phyloP scores from a whole-genome alignment of 139 green algal species.

The Nannochloris sp. region DNA sequence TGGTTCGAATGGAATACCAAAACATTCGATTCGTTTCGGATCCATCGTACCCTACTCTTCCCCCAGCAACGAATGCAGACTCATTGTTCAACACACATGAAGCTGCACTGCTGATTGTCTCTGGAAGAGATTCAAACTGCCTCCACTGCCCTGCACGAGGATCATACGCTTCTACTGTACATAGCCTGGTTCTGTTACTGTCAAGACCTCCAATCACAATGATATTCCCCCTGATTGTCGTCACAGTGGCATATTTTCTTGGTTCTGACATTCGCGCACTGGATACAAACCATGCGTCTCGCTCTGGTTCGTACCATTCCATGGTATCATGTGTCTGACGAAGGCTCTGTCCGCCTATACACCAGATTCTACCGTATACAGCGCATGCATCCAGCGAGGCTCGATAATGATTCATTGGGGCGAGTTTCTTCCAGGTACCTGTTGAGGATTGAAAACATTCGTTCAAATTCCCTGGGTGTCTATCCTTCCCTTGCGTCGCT shows the following conservation, averaged over 20 bases:
- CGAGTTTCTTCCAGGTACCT: constrained; percentile 18
- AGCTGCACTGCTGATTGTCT: constrained; percentile 40
- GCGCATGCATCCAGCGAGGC: constrained; percentile 21
- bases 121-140: constrained; percentile 29
- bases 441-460: constrained; percentile 20
- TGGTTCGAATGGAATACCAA: no score
- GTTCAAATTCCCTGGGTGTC: constrained; percentile 16
- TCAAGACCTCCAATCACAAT: constrained; percentile 55
- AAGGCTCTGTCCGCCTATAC: constrained; percentile 45
- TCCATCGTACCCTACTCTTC: constrained; percentile 1
- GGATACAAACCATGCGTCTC: constrained; percentile 29
- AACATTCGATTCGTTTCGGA: no score
- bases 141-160: constrained; percentile 51
- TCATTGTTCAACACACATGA: constrained; percentile 33
- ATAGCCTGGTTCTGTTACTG: constrained; percentile 21
- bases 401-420: constrained; percentile 22
- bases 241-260: constrained; percentile 51
- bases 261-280: not conserved
- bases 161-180: constrained; percentile 49
- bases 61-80: constrained; percentile 51
- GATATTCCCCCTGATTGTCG: constrained; percentile 26
- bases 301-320: constrained; percentile 25
- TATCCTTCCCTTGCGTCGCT: constrained; percentile 13
- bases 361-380: constrained; percentile 32
- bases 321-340: constrained; percentile 35